Evolutionary conservation across 768 basidiomycete species (phyloP), one percentile per base, ranked within the genome.

Genomic region (Leccinum variicolor): DNA sequence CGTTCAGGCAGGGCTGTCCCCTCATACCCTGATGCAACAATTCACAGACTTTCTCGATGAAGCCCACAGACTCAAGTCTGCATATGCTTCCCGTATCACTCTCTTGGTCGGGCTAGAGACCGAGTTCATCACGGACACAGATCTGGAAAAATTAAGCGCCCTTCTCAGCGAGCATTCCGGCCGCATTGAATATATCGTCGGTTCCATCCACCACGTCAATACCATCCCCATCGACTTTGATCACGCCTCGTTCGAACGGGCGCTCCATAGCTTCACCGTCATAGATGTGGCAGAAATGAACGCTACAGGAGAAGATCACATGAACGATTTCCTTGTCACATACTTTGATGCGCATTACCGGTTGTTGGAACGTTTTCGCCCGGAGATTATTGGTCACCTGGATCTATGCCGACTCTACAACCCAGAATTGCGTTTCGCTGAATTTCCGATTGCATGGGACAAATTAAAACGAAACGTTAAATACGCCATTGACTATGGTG

Each of bases 181-280:
- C 34, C 75, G 77, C 50, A 82, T 98, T 59, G 87, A 98, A 66
- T 98, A 93, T 72, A 68, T 98, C 67, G 92, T 98, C 53, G 96
- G 97, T 25, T 92, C 90, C 33, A 78, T 99, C 7, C 97, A 99
- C 70, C 96, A 98, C 65, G 93, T 94, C 71, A 82, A 86, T 68
- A 79, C 76, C 21, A 81, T 90, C 41, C 93, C 95, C 8, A 96
- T 99, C 73, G 97, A 99, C 74, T 94, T 98, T 64, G 93, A 97
- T 75, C 64, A 77, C 39, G 63, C 74, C 25, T 93, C 88, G 9
- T 96, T 84, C 77, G 75, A 83, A 55, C 75, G 71, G 50, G 84
- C 88, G 7, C 68, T 96, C 56, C 71, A 69, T 51, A 76, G 76
- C 62, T 74, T 77, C 59, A 60, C 69, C 15, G 68, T 79, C 60